Evolutionary conservation across 495 filamentous ascomycete species (phyloP), one percentile per base, ranked within the genome.

Genomic region (Hypoxylon subgilvum): DNA sequence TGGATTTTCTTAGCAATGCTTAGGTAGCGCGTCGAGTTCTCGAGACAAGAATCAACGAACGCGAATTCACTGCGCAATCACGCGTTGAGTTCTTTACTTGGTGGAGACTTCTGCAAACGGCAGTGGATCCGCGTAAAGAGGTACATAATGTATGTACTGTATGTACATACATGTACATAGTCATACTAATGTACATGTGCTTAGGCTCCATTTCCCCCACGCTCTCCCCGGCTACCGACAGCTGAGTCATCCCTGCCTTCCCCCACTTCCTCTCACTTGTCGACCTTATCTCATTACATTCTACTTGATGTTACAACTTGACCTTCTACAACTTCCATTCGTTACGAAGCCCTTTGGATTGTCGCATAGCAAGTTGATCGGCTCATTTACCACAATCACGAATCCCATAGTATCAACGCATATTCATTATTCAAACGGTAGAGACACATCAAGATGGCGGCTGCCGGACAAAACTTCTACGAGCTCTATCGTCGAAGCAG

Each of bases 401-500:
- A n/a, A n/a, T n/a, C n/a, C n/a, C n/a, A n/a, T n/a, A n/a, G n/a
- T n/a, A n/a, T n/a, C n/a, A n/a, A n/a, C n/a, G n/a, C n/a, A n/a
- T n/a, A 47, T 12, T 13, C 4, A 16, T 8, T 1, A 13, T 48
- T 4, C 13, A 12, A 36, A 23, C 31, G 2, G 3, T 34, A 0
- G 0, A 23, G 3, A 21, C 19, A 48, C 28, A 16, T 49, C 61
- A 60, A 62, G 47, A 70, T 70, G 67, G 67, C 67, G 3, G 47
- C 72, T 18, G 57, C 38, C 12, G 50, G 50, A 13, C 72, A 78
- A 58, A 78, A 82, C 56, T 96, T 89, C 76, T 97, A 97, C 72
- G 94, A 98, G 83, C 84, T 98, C 60, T 98, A 98, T 73, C 90
- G 92, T 63, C 88, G 91, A 77, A 94, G 91, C 86, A 96, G 91